Percentiles rank a stretch among this genome's conserved stretches.
Conservation (phyloP, 2,329 filamentous ascomycete species). For the Byssothecium circinans region DNA sequence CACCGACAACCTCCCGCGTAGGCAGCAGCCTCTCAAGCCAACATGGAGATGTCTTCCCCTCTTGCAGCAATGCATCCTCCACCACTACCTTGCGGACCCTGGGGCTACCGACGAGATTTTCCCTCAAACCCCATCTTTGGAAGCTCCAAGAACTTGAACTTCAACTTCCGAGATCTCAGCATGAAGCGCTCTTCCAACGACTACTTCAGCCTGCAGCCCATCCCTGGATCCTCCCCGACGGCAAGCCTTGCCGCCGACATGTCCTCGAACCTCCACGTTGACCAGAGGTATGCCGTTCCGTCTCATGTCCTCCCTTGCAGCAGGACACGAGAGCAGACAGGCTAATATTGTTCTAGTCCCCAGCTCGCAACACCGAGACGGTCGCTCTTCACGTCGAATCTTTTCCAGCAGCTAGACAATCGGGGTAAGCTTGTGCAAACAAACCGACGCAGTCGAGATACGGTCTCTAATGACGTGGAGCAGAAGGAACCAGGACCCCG, state of each 20-base stretch:
- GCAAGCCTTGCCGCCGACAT: conserved; percentile 89
- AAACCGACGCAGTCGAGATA: conserved; percentile 11
- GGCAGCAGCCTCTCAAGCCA: conserved; percentile 5
- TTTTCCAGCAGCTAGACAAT: conserved; percentile 62
- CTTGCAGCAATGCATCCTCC: conserved; percentile 87
- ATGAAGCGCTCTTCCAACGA: conserved; percentile 71
- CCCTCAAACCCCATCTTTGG: conserved; percentile 57
- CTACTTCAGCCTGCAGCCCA: conserved; percentile 79
- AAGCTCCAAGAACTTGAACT: conserved; percentile 66
- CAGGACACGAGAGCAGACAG: conserved; percentile 1
- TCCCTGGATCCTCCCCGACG: conserved; percentile 85
- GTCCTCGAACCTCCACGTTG: conserved; percentile 95
- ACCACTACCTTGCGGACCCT: conserved; percentile 60
- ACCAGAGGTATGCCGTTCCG: conserved; percentile 71
- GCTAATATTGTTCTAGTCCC: conserved; percentile 63
- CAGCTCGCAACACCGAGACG: conserved; percentile 80
- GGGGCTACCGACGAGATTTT: conserved; percentile 63
- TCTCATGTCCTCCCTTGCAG: conserved; percentile 26
- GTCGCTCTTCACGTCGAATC: conserved; percentile 76
- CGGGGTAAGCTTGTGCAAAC: conserved; percentile 56
- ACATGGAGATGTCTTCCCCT: conserved; percentile 92
- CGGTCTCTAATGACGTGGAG: conserved; percentile 32
- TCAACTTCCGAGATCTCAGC: conserved; percentile 76
- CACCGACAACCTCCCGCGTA: conserved; percentile 10
- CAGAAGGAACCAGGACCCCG: conserved; percentile 50